Percentiles rank a stretch among this genome's conserved stretches.
Evolutionary conservation across 1,284 basidiomycete species (phyloP).

Genomic region (Papiliotrema fonsecae): DNA sequence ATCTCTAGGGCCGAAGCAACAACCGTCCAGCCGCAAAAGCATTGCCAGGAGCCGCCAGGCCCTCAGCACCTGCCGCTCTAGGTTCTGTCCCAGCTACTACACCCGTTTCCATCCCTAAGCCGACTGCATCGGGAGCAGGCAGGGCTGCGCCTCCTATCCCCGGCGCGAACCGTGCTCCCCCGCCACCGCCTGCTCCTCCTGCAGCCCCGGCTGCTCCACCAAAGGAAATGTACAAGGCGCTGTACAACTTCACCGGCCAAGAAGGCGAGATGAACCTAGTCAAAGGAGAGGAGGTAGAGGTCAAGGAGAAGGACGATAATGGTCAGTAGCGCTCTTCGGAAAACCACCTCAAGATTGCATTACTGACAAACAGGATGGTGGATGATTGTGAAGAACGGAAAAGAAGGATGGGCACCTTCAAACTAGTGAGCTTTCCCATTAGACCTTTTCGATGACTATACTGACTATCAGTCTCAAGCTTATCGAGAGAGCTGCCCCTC

Average conservation of each 20-base stretch:
- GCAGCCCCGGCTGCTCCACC: constrained; percentile 59
- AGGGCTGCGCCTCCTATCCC: constrained; percentile 10
- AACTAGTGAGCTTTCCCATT: constrained; percentile 59
- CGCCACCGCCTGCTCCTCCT: constrained; percentile 57
- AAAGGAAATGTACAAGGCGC: constrained; percentile 73
- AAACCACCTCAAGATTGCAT: constrained; percentile 1
- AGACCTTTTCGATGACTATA: constrained; percentile 1
- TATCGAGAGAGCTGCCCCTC: constrained; percentile 63
- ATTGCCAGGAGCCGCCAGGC: constrained; percentile 45
- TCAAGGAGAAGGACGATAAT: constrained; percentile 89
- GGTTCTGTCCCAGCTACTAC: constrained; percentile 17
- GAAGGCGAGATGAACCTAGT: constrained; percentile 83
- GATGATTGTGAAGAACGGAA: constrained; percentile 79
- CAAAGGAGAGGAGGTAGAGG: constrained; percentile 88
- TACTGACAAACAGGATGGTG: constrained; percentile 65
- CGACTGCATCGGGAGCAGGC: constrained; percentile 29
- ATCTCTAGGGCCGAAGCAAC: constrained; percentile 25
- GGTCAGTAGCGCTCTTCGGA: constrained; percentile 49
- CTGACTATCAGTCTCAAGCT: constrained; percentile 57
- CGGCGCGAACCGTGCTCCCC: constrained; percentile 46
- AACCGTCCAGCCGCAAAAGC: constrained; percentile 42
- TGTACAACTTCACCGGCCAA: constrained; percentile 84
- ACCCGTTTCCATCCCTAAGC: constrained; percentile 21
- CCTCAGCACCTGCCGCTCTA: constrained; percentile 40
- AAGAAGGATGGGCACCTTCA: constrained; percentile 91